These are phyloP conservation scores for Sporothrix globosa DNA, from an alignment of 2,329 filamentous ascomycete species.

Conservation along the genomic window DNA sequence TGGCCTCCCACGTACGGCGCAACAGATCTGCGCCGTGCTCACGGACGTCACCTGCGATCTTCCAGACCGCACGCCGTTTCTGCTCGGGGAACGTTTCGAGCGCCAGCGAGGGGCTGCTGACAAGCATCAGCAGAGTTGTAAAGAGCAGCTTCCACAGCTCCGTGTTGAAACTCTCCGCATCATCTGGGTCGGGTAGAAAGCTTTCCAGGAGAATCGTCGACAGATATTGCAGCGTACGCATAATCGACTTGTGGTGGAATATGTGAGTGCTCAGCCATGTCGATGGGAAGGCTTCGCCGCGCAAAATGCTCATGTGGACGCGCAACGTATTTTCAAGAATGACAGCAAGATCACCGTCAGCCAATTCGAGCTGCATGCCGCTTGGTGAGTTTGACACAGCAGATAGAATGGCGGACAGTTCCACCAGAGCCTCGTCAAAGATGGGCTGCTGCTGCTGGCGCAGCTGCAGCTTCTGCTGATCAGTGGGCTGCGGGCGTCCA, in stretches of 20 bases:
- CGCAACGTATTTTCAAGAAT: constrained; percentile 79
- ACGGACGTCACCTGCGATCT: constrained; percentile 94
- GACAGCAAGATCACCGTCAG: constrained; percentile 72
- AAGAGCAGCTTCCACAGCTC: constrained; percentile 95
- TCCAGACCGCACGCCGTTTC: constrained; percentile 95
- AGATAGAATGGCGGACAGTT: constrained; percentile 85
- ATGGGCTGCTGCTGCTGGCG: constrained; percentile 44
- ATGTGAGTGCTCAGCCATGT: constrained; percentile 93
- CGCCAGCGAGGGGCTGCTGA: constrained; percentile 84
- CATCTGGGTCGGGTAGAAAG: constrained; percentile 85
- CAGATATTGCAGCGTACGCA: constrained; percentile 82
- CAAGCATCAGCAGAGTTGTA: constrained; percentile 81
- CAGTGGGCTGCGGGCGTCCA: constrained; percentile 11
- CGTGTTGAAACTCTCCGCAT: constrained; percentile 89
- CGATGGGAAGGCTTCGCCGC: constrained; percentile 84
- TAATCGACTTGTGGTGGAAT: constrained; percentile 86
- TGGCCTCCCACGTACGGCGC: constrained; percentile 85
- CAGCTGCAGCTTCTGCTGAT: constrained; percentile 24
- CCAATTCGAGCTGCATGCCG: constrained; percentile 74
- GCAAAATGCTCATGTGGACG: constrained; percentile 85
- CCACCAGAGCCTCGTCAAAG: constrained; percentile 86
- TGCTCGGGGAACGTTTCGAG: constrained; percentile 97
- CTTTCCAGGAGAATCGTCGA: constrained; percentile 77
- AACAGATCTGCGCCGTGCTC: constrained; percentile 88
- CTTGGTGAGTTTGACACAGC: constrained; percentile 74